Evolutionary conservation across 2,329 filamentous ascomycete genomes (phyloP).

Genomic region (Ceratocystis variospora): DNA sequence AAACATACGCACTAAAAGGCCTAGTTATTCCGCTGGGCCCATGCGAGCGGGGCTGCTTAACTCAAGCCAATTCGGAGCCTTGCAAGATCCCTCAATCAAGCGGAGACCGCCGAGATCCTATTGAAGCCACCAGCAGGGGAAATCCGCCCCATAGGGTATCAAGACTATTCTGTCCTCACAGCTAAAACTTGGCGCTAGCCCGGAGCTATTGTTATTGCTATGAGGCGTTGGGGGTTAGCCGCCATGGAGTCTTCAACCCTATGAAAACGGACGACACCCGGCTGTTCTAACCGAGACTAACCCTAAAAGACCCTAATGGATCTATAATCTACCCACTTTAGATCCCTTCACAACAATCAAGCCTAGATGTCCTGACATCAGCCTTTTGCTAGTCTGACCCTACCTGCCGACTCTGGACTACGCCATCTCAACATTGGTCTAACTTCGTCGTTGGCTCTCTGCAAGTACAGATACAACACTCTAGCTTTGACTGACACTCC

Average conservation of each 20-base stretch:
- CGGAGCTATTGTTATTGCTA: not conserved
- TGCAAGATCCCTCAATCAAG: not conserved
- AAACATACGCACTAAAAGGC: not conserved
- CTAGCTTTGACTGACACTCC: not conserved
- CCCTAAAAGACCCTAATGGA: not conserved
- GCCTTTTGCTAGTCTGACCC: not conserved
- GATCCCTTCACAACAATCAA: not conserved
- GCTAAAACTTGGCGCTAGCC: not conserved
- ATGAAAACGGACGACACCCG: not conserved
- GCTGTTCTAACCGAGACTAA: not conserved
- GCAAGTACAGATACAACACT: not conserved
- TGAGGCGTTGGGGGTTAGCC: no score
- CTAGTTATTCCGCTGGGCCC: not conserved
- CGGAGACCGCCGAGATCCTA: constrained; percentile 6
- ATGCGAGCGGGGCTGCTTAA: not conserved
- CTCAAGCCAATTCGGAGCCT: not conserved
- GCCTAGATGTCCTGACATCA: not conserved
- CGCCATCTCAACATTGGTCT: constrained; percentile 5
- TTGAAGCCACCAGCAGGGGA: not conserved
- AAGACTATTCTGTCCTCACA: not conserved
- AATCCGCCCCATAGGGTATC: not conserved
- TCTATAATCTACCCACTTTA: not conserved
- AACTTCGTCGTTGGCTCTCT: not conserved
- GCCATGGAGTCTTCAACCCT: not conserved
- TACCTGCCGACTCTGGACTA: not conserved